Evolutionary conservation across 305 asterid species (phyloP).

Genomic region (Fraxinus sp.): DNA sequence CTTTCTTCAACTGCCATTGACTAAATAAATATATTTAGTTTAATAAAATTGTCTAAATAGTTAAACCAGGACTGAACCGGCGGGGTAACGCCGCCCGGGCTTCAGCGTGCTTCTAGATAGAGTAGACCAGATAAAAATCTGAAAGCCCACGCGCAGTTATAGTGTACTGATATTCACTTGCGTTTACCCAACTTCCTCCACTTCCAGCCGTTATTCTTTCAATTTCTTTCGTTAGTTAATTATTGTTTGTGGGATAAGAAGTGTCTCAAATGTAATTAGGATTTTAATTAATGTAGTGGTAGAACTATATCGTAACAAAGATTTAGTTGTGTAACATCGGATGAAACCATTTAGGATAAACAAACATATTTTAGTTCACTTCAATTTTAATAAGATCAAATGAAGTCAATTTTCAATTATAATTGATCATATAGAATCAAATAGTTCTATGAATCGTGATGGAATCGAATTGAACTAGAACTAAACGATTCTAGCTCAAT

Average conservation of each 20-base stretch:
- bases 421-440: too few species aligned
- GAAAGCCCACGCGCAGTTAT: conserved; percentile 24
- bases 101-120: conserved; percentile 9
- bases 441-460: too few species aligned
- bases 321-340: neutral
- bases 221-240: neutral
- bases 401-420: too few species aligned
- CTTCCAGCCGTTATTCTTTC: neutral
- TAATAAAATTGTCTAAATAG: neutral
- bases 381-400: too few species aligned
- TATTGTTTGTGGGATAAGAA: neutral
- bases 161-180: too few species aligned
- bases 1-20: neutral
- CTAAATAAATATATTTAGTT: neutral
- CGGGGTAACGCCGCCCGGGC: neutral
- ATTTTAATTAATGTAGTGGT: neutral
- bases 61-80: neutral
- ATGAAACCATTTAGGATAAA: neutral
- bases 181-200: conserved; percentile 6
- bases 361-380: too few species aligned
- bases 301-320: neutral
- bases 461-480: neutral
- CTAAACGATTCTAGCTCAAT: neutral
- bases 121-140: conserved; percentile 4
- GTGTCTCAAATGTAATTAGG: neutral